Conservation (phyloP, 257 asterid species). For the Lavandula angustifolia region DNA sequence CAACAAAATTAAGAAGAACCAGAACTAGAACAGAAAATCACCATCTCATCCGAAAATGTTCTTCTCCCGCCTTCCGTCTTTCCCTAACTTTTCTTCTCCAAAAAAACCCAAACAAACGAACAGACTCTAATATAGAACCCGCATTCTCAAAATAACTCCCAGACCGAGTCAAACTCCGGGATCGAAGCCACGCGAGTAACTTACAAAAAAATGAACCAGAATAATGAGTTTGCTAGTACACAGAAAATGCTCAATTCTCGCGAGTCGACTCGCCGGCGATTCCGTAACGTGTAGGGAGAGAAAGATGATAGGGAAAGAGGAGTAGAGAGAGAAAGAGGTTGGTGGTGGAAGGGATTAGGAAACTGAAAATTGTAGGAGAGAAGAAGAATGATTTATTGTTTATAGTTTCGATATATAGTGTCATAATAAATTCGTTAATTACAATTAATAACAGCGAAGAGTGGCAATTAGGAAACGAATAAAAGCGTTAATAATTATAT, state of each 20-base stretch:
- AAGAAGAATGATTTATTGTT: not conserved
- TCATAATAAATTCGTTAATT: slow-evolving; percentile 5
- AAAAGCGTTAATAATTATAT: not conserved
- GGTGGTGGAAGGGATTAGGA: slow-evolving; percentile 12
- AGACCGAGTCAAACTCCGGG: slow-evolving; percentile 30
- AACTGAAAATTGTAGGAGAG: slow-evolving; percentile 21
- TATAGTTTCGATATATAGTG: slow-evolving; percentile 12
- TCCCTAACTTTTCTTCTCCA: not conserved
- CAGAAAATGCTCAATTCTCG: slow-evolving; percentile 5
- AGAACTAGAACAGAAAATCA: not conserved
- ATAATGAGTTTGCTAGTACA: not conserved
- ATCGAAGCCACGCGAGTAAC: slow-evolving; percentile 24
- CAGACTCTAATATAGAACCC: not conserved
- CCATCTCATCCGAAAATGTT: slow-evolving; percentile 31
- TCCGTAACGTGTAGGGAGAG: not conserved
- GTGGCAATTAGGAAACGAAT: slow-evolving; percentile 13
- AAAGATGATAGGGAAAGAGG: not conserved
- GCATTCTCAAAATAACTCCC: slow-evolving; percentile 27
- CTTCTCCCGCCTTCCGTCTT: slow-evolving; percentile 12
- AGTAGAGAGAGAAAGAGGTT: slow-evolving; percentile 6
- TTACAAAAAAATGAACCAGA: not conserved
- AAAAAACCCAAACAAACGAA: not conserved
- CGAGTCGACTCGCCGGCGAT: slow-evolving; percentile 25
- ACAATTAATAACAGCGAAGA: slow-evolving; percentile 18
- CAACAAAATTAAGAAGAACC: too few relatives aligned